Conservation (phyloP, 495 filamentous ascomycete species). For the Penicilliopsis zonata region DNA sequence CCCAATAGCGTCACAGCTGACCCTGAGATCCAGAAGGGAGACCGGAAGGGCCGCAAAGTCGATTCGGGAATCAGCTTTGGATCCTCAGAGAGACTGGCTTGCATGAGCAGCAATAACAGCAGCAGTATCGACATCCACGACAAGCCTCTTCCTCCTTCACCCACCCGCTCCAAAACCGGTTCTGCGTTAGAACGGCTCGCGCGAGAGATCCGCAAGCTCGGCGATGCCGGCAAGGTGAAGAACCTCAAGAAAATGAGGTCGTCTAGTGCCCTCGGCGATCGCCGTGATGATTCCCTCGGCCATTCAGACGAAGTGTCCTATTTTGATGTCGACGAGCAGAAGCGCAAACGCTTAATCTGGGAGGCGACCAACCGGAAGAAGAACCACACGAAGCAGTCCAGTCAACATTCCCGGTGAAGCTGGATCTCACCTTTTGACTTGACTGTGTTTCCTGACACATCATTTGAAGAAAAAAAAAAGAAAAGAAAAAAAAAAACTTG, state of each 20-base stretch:
- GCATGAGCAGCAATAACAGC: constrained; percentile 21
- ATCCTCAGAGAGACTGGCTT: constrained; percentile 19
- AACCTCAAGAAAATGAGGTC: constrained; percentile 40
- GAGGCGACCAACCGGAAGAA: constrained; percentile 35
- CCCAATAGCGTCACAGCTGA: constrained; percentile 30
- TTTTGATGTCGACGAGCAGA: constrained; percentile 39
- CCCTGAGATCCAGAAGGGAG: constrained; percentile 11
- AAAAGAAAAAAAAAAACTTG: constrained; percentile 5
- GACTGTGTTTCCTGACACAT: too few species aligned
- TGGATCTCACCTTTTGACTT: too few species aligned
- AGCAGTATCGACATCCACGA: constrained; percentile 19
- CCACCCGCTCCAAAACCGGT: constrained; percentile 13
- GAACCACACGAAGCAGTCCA: constrained; percentile 14
- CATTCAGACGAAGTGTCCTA: constrained; percentile 17
- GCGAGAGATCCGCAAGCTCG: constrained; percentile 40
- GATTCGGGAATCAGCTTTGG: constrained; percentile 56
- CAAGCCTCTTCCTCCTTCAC: constrained; percentile 37
- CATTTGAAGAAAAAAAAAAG: constrained; percentile 1
- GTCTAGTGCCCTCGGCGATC: constrained; percentile 19
- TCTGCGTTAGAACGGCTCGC: constrained; percentile 48
- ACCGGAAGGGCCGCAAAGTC: constrained; percentile 39
- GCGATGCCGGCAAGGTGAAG: constrained; percentile 20
- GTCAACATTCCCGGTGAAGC: constrained; percentile 2
- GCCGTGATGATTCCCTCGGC: constrained; percentile 11
- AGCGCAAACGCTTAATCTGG: constrained; percentile 34